Base-by-base conservation (phyloP, 2,329 filamentous ascomycete species). In the Verticillium alfalfae region DNA sequence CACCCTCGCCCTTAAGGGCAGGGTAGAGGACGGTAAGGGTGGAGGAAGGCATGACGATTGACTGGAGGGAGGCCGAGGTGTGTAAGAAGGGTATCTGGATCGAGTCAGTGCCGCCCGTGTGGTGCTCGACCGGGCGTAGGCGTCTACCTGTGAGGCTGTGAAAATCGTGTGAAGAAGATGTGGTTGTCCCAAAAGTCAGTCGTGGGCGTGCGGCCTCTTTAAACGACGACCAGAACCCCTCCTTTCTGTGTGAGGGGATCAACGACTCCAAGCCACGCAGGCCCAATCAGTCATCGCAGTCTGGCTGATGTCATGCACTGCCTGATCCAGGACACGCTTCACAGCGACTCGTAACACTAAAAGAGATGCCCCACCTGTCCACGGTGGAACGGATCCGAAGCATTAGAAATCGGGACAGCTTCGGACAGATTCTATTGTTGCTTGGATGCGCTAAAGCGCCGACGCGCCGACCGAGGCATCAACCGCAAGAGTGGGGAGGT, bases 11-110 rank as follows among this genome's bases (percentile, higher is more conserved):
- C 75, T 52, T n/a, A 4, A 52, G 45, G 57, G 71, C 68, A 4
- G 79, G 78, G 68, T 82, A 83, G 52, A 78, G 61, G 34, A 76
- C 69, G 36, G 68, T 69, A 59, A 71, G 45, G 63, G 66, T 64
- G 71, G 6, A 57, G 34, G 63, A 52, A 52, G 45, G 18, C 45
- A 52, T 52, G 18, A 18, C 13, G 45, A 10, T 41, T 41, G 18
- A 52, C 26, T 31, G 26, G 7, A 16, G 18, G 13, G 10, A 16
- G 39, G n/a, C 9, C 16, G 39, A 45, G 39, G 39, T n/a, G 16
- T 45, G 16, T 45, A 2, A 26, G n/a, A 2, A 18, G 3, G 10
- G 45, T 22, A 26, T 18, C 18, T n/a, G 1, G 18, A 26, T 10
- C 13, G 18, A 12, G 45, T 52, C 12, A 52, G 18, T 37, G 36